Conservation (phyloP, 805 yeast species). For the Ogataea salicorniae region DNA sequence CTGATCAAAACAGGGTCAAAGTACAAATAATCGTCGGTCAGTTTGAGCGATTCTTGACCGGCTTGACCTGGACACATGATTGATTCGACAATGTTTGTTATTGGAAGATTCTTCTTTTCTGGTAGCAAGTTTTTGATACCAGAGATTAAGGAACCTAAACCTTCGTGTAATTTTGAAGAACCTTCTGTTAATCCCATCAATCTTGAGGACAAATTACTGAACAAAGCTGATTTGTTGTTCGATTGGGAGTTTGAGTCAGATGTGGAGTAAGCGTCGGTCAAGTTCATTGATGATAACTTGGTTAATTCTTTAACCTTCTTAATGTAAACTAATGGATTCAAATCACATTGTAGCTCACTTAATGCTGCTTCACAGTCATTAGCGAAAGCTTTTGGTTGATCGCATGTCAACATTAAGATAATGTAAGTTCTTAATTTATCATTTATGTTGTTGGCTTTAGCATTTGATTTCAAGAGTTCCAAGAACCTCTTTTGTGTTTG, state of each 20-base stretch:
- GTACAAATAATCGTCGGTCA: constrained; percentile 85
- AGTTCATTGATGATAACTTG: constrained; percentile 40
- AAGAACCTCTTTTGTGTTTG: constrained; percentile 54
- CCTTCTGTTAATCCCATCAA: constrained; percentile 80
- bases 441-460: constrained; percentile 49
- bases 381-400: constrained; percentile 42
- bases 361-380: constrained; percentile 62
- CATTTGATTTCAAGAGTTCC: constrained; percentile 47
- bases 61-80: constrained; percentile 78
- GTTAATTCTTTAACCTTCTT: constrained; percentile 76
- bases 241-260: constrained; percentile 28
- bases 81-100: constrained; percentile 87
- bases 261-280: constrained; percentile 27
- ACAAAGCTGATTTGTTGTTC: constrained; percentile 41
- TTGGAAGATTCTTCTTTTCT: constrained; percentile 80
- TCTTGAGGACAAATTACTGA: constrained; percentile 70
- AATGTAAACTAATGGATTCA: constrained; percentile 65
- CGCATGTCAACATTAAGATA: constrained; percentile 61
- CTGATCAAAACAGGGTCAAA: constrained; percentile 84
- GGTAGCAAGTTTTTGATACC: constrained; percentile 86
- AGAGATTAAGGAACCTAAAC: constrained; percentile 82
- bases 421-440: constrained; percentile 89
- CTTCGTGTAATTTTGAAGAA: constrained; percentile 62
- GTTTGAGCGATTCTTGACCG: constrained; percentile 53
- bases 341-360: constrained; percentile 49